Percentiles rank a stretch among this genome's conserved stretches.
Conservation (phyloP, 371 early-diverging fungal genomes). For the Dentiscutata heterogama region DNA sequence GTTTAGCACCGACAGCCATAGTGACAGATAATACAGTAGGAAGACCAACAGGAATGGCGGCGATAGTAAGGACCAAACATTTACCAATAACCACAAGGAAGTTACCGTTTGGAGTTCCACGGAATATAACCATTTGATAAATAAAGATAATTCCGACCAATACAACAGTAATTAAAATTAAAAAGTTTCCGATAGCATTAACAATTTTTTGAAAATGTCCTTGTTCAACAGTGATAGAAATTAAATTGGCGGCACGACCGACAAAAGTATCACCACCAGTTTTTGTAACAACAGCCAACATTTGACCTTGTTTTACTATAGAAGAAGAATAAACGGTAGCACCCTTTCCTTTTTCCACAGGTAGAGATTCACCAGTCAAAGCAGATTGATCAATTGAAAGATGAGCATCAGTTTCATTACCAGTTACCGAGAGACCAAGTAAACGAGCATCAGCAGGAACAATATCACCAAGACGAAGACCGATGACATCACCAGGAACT, state of each 20-base stretch:
- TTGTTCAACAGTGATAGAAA: constrained; percentile 83
- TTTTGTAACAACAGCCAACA: constrained; percentile 86
- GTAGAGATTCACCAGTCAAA: constrained; percentile 94
- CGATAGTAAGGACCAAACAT: constrained; percentile 93
- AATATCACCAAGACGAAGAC: constrained; percentile 93
- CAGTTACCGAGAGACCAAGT: constrained; percentile 86
- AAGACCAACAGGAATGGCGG: constrained; percentile 97
- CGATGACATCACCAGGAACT: constrained; percentile 91
- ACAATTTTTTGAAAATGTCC: constrained; percentile 94
- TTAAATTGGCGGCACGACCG: constrained; percentile 90
- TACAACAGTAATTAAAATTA: constrained; percentile 82
- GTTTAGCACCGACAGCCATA: constrained; percentile 95
- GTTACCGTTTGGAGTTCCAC: background rate
- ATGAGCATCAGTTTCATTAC: constrained; percentile 78
- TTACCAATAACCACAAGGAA: constrained; percentile 76
- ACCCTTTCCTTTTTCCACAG: constrained; percentile 84
- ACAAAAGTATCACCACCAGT: constrained; percentile 89
- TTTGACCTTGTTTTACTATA: constrained; percentile 87
- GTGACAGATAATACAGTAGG: constrained; percentile 98
- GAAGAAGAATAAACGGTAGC: constrained; percentile 88
- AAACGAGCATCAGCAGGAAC: constrained; percentile 93
- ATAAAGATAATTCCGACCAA: constrained; percentile 87
- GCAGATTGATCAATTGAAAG: constrained; percentile 96
- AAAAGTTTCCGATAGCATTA: constrained; percentile 92
- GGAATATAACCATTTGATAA: constrained; percentile 67